Evolutionary conservation across 75 land plant species (phyloP).

Genomic region (Ceratopteris richardii): DNA sequence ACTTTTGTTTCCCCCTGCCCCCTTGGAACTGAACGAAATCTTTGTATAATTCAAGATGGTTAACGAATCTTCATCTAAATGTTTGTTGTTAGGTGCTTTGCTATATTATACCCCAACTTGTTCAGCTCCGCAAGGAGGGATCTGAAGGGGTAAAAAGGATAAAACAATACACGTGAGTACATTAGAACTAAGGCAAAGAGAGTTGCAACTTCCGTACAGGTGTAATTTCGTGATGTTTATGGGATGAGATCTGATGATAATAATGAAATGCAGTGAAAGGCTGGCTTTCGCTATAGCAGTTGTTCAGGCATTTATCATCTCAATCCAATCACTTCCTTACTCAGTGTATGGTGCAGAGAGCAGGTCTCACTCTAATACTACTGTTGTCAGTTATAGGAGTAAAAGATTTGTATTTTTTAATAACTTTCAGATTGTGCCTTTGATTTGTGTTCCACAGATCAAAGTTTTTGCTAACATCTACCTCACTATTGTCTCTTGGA

Average conservation of each 20-base stretch:
- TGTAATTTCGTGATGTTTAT: neutral
- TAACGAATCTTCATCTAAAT: no score
- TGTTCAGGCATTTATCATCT: slow-evolving; percentile 50
- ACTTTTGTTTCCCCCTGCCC: no score
- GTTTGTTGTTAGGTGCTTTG: slow-evolving; percentile 66
- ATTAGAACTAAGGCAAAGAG: neutral
- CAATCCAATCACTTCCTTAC: slow-evolving; percentile 64
- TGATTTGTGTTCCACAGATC: slow-evolving; percentile 32
- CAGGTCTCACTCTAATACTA: slow-evolving; percentile 26
- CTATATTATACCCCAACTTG: slow-evolving; percentile 78
- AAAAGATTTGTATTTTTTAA: no score
- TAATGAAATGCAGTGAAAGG: neutral
- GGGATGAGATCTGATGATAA: neutral
- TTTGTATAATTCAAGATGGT: no score
- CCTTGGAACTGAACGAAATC: no score
- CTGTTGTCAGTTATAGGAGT: neutral
- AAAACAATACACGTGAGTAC: slow-evolving; percentile 89
- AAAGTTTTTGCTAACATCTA: slow-evolving; percentile 57
- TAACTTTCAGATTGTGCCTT: neutral
- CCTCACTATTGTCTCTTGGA: slow-evolving; percentile 62
- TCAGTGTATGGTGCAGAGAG: slow-evolving; percentile 68
- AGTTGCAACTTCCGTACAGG: no score
- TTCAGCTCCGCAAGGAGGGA: slow-evolving; percentile 92
- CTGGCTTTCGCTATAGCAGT: slow-evolving; percentile 70
- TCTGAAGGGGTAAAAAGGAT: slow-evolving; percentile 87